Evolutionary conservation across 441 rosid genomes (phyloP).

Genomic region (Euphorbia celastroides): DNA sequence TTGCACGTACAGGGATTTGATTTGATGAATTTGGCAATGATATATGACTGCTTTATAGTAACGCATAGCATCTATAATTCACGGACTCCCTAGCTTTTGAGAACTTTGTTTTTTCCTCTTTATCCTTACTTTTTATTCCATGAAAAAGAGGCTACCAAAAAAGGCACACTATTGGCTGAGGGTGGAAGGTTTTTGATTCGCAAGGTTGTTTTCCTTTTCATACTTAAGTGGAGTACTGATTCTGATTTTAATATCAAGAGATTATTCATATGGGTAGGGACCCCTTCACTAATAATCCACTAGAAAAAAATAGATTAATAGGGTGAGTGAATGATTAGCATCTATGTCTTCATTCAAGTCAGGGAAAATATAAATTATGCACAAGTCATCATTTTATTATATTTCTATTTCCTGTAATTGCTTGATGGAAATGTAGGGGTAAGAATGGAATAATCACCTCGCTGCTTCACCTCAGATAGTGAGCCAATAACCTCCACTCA

Average conservation of each 20-base stretch:
- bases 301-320: slow-evolving; percentile 18
- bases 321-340: slow-evolving; percentile 27
- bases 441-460: slow-evolving; percentile 25
- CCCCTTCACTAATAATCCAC: slow-evolving; percentile 27
- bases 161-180: slow-evolving; percentile 18
- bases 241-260: slow-evolving; percentile 30
- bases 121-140: slow-evolving; percentile 26
- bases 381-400: slow-evolving; percentile 15
- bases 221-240: slow-evolving; percentile 41
- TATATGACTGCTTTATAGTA: slow-evolving; percentile 38
- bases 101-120: slow-evolving; percentile 26
- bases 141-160: slow-evolving; percentile 6
- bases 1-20: slow-evolving; percentile 19
- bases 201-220: slow-evolving; percentile 30
- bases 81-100: slow-evolving; percentile 38
- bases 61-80: slow-evolving; percentile 38
- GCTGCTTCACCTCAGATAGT: slow-evolving; percentile 35
- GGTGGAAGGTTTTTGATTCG: slow-evolving; percentile 24
- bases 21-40: slow-evolving; percentile 22
- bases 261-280: slow-evolving; percentile 25
- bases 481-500: slow-evolving; percentile 41
- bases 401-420: slow-evolving; percentile 15
- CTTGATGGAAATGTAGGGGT: slow-evolving; percentile 16
- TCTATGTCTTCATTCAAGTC: slow-evolving; percentile 28
- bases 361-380: slow-evolving; percentile 26